These are phyloP conservation scores for Antrodiella citrinella DNA, from an alignment of 768 basidiomycete genomes.

Conservation along the genomic window DNA sequence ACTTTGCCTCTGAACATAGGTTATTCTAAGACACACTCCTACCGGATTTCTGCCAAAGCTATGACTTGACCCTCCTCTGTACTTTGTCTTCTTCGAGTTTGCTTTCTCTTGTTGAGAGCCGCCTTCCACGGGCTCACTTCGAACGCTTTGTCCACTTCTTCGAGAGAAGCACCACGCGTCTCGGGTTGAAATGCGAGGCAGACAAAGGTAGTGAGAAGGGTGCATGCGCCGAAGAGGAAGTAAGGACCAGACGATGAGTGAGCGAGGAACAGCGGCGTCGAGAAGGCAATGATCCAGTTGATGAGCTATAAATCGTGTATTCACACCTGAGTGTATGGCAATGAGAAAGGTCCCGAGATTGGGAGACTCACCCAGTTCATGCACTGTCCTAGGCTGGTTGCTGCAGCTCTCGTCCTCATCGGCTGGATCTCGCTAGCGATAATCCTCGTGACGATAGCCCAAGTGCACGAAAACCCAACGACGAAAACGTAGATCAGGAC, in stretches of 20 bases:
- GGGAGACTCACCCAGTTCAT: conserved; percentile 34
- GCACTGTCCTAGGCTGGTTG: conserved; percentile 32
- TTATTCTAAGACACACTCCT: no score
- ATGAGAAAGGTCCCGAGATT: background rate
- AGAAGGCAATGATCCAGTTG: conserved; percentile 37
- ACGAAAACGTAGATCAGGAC: conserved; percentile 40
- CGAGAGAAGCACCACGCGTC: conserved; percentile 36
- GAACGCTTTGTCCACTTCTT: conserved; percentile 33
- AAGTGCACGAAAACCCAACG: conserved; percentile 32
- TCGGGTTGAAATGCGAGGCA: conserved; percentile 36
- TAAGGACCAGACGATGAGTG: conserved; percentile 37
- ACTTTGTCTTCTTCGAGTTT: background rate
- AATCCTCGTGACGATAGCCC: conserved; percentile 36
- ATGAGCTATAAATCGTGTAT: conserved; percentile 18
- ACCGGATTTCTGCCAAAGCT: no score
- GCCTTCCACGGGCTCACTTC: conserved; percentile 17
- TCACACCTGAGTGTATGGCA: conserved; percentile 14
- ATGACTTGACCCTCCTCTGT: no score
- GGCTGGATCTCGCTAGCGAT: conserved; percentile 42
- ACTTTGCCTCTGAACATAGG: no score
- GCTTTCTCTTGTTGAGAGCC: background rate
- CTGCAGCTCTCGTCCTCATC: conserved; percentile 34
- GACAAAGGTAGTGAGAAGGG: conserved; percentile 28
- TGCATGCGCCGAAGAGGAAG: conserved; percentile 35
- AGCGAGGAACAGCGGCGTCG: conserved; percentile 39